Conservation (phyloP, 306 rosid genomes). For the Castanea crenata region DNA sequence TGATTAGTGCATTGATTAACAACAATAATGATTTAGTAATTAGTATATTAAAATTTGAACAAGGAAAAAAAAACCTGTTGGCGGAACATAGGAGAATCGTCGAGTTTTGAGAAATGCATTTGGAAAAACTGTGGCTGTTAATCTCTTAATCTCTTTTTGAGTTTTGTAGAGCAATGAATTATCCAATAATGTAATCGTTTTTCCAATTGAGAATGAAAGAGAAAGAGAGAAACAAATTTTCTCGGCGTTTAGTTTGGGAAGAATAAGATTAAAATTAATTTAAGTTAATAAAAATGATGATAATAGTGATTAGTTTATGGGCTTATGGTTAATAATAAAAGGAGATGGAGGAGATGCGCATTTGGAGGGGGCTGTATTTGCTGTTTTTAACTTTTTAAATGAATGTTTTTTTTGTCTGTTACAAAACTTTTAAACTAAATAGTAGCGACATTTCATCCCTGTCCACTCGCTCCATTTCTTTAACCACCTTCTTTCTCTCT, state of each 20-base stretch:
- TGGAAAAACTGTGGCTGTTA: neutral
- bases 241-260: neutral
- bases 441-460: too few species aligned
- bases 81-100: constrained; percentile 60
- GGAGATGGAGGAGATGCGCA: constrained; percentile 16
- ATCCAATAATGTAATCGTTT: neutral
- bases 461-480: too few species aligned
- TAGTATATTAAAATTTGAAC: too few species aligned
- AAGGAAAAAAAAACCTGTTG: constrained; percentile 39
- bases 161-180: constrained; percentile 12
- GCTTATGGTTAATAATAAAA: neutral
- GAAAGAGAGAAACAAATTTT: too few species aligned
- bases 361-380: constrained; percentile 36
- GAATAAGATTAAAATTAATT: too few species aligned
- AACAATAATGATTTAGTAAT: too few species aligned
- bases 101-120: constrained; percentile 55
- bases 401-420: constrained; percentile 43
- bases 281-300: too few species aligned
- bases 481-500: too few species aligned
- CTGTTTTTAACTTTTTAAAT: constrained; percentile 18
- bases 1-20: too few species aligned
- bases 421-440: too few species aligned
- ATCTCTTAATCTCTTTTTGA: neutral
- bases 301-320: neutral
- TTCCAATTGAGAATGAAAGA: neutral